These are phyloP conservation scores for Boletus subparvulus DNA, from an alignment of 768 basidiomycete species.

Conservation along the genomic window DNA sequence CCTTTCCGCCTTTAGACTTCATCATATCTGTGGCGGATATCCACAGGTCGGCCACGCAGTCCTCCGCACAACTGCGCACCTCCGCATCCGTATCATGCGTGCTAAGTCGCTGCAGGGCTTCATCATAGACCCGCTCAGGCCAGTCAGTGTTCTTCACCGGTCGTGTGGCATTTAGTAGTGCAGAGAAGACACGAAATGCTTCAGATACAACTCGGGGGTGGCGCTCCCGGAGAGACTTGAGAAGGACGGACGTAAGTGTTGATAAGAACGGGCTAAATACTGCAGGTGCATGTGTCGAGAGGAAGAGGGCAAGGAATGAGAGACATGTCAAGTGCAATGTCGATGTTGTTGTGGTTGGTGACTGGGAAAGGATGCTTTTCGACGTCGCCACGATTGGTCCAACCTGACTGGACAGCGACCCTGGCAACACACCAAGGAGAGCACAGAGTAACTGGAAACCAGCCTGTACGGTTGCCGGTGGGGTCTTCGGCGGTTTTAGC, in stretches of 20 bases:
- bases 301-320: conserved; percentile 82
- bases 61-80: conserved; percentile 79
- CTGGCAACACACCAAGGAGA: conserved; percentile 77
- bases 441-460: conserved; percentile 79
- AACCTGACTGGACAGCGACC: conserved; percentile 73
- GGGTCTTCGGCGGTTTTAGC: conserved; percentile 76
- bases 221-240: conserved; percentile 73
- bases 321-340: conserved; percentile 81
- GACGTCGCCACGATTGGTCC: conserved; percentile 61
- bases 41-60: conserved; percentile 84
- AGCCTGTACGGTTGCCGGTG: conserved; percentile 76
- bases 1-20: conserved; percentile 58
- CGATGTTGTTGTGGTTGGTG: conserved; percentile 75
- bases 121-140: conserved; percentile 71
- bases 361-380: conserved; percentile 61
- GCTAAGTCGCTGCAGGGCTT: conserved; percentile 66
- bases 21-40: conserved; percentile 78
- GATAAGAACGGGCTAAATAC: conserved; percentile 62
- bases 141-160: conserved; percentile 66
- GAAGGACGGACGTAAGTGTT: conserved; percentile 68
- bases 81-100: conserved; percentile 90
- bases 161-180: conserved; percentile 72
- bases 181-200: conserved; percentile 83
- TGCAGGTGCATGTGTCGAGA: conserved; percentile 60
- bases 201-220: conserved; percentile 89